These are phyloP conservation scores for Phytophthora megakarya DNA, from an alignment of 352 stramenopile genomes.

Conservation along the genomic window DNA sequence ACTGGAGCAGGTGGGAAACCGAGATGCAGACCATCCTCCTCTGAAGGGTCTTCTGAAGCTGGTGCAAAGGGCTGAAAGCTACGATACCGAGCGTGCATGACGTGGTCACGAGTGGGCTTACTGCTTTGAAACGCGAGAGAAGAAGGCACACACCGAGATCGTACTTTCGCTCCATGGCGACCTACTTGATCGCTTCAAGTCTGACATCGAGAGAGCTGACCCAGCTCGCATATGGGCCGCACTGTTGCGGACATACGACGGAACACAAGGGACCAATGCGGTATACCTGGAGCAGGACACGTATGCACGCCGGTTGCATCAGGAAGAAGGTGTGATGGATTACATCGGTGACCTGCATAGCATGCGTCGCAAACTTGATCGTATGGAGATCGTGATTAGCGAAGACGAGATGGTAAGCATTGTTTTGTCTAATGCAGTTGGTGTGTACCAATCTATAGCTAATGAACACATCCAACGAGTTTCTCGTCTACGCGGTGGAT, in stretches of 20 bases:
- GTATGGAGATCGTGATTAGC: neutral
- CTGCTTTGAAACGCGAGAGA: neutral
- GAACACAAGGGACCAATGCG: neutral
- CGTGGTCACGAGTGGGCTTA: neutral
- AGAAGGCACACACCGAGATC: neutral
- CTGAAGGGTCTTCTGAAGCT: neutral
- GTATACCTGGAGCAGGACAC: constrained; percentile 7
- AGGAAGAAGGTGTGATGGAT: constrained; percentile 3
- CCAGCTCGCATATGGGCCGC: neutral
- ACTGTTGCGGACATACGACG: constrained; percentile 11
- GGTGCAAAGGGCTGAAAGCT: neutral
- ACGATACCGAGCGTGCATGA: neutral
- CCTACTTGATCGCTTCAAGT: constrained; percentile 5
- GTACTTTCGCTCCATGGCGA: constrained; percentile 11
- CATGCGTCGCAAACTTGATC: constrained; percentile 9
- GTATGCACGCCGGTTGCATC: constrained; percentile 2
- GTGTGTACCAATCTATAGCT: constrained; percentile 2
- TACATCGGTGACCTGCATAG: constrained; percentile 11
- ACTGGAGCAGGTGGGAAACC: no score
- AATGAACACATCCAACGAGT: constrained; percentile 1
- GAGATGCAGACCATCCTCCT: no score
- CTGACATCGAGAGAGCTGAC: constrained; percentile 6
- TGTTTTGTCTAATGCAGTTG: neutral
- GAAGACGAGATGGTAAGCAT: constrained; percentile 8
- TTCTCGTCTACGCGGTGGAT: neutral